Percentiles rank a stretch among this genome's conserved stretches.
Evolutionary conservation across 2,329 filamentous ascomycete species (phyloP).

Genomic region (Venturia oleaginea): DNA sequence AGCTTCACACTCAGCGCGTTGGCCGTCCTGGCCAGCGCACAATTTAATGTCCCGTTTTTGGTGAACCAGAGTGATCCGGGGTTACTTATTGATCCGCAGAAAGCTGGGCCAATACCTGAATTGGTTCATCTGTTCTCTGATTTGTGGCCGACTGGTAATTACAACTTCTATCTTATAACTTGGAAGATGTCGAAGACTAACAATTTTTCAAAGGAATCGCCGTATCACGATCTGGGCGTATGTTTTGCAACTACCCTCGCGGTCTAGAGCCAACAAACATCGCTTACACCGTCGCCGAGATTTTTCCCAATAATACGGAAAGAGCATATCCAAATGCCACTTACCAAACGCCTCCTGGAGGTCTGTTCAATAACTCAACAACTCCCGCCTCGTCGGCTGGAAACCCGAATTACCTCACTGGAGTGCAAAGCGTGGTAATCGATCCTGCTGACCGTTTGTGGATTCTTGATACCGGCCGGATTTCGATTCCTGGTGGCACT

Average conservation of each 20-base stretch:
- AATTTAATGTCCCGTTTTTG: background rate
- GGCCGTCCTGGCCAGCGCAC: background rate
- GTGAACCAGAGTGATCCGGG: background rate
- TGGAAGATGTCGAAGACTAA: background rate
- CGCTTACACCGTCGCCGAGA: constrained; percentile 42
- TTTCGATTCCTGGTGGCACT: constrained; percentile 33
- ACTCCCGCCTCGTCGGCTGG: constrained; percentile 37
- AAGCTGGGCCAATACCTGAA: constrained; percentile 35
- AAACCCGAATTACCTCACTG: constrained; percentile 41
- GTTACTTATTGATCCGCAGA: background rate
- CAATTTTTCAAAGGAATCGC: constrained; percentile 33
- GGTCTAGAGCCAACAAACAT: constrained; percentile 36
- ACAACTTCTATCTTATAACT: too few species aligned
- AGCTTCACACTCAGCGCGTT: background rate
- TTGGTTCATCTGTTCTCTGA: constrained; percentile 43
- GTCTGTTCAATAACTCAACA: constrained; percentile 43
- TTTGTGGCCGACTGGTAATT: constrained; percentile 37
- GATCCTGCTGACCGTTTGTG: constrained; percentile 42
- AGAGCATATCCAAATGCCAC: constrained; percentile 33
- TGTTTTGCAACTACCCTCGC: constrained; percentile 44
- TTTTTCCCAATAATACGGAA: constrained; percentile 35
- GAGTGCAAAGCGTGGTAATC: constrained; percentile 44
- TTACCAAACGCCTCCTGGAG: constrained; percentile 41
- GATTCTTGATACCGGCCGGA: constrained; percentile 46
- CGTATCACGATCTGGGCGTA: constrained; percentile 41